Percentiles rank a stretch among this genome's conserved stretches.
phyloP scores from a whole-genome alignment of 1,284 basidiomycete genomes.

The Ceraceosorus bombacis region DNA sequence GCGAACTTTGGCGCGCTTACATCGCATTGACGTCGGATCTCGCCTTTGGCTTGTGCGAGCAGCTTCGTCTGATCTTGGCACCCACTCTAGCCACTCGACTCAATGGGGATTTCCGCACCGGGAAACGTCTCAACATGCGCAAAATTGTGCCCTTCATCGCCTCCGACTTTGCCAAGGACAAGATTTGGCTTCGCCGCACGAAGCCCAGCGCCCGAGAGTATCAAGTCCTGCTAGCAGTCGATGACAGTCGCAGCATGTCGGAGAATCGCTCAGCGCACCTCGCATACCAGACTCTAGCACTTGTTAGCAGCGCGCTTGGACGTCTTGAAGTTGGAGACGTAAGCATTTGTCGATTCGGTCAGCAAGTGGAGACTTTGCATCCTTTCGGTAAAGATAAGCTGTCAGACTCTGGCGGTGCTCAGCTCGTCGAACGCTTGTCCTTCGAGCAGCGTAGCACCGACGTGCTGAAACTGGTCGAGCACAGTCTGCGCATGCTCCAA shows the following conservation, averaged over 20 bases:
- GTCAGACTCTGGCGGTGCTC: constrained; percentile 53
- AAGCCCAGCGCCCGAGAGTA: constrained; percentile 90
- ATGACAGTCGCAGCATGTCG: constrained; percentile 95
- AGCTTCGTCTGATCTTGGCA: constrained; percentile 89
- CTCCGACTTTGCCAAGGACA: constrained; percentile 98
- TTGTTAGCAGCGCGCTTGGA: constrained; percentile 82
- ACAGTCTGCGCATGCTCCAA: constrained; percentile 69
- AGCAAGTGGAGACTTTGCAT: constrained; percentile 78
- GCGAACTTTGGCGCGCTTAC: constrained; percentile 82
- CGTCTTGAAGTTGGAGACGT: constrained; percentile 92
- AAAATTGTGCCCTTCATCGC: constrained; percentile 98
- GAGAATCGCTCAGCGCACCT: constrained; percentile 86
- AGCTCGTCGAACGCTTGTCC: constrained; percentile 72
- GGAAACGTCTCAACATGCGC: constrained; percentile 98
- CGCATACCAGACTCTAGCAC: constrained; percentile 84
- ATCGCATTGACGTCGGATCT: constrained; percentile 82
- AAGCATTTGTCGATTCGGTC: constrained; percentile 83
- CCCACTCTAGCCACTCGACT: constrained; percentile 89
- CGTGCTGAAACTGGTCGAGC: constrained; percentile 75
- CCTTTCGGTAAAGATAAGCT: constrained; percentile 55
- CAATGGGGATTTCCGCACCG: constrained; percentile 94
- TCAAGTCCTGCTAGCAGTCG: constrained; percentile 86
- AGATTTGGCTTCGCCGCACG: constrained; percentile 94
- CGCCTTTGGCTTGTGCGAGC: constrained; percentile 70
- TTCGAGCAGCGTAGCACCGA: constrained; percentile 90